Evolutionary conservation across 345 rosid genomes (phyloP).

Genomic region (Acer yangbiense): DNA sequence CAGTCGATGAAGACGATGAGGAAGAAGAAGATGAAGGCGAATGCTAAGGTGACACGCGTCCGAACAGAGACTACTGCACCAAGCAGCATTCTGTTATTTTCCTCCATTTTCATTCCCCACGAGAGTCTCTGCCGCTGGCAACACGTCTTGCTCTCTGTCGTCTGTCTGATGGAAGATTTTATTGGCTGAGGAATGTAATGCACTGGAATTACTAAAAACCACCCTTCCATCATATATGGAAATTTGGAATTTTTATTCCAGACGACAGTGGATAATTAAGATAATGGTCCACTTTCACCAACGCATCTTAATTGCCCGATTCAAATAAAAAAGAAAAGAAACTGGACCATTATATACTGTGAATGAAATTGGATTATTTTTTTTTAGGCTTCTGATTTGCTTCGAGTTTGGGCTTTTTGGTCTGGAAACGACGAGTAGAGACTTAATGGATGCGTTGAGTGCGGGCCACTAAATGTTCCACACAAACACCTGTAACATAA

Average conservation of each 20-base stretch:
- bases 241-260: neutral
- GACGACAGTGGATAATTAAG: too few relatives aligned
- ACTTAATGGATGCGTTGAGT: too few relatives aligned
- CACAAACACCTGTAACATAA: too few relatives aligned
- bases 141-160: neutral
- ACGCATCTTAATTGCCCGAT: too few relatives aligned
- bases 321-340: too few relatives aligned
- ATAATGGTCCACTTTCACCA: too few relatives aligned
- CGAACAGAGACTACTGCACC: slow-evolving; percentile 19
- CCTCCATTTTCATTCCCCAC: neutral
- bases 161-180: neutral
- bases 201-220: neutral
- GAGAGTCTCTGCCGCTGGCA: neutral
- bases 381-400: too few relatives aligned
- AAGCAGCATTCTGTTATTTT: slow-evolving; percentile 20
- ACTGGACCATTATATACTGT: too few relatives aligned
- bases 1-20: slow-evolving; percentile 31
- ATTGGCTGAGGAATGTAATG: neutral
- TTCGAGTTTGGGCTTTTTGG: too few relatives aligned
- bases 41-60: slow-evolving; percentile 25
- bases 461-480: too few relatives aligned
- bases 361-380: too few relatives aligned
- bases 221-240: neutral
- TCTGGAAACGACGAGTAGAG: too few relatives aligned
- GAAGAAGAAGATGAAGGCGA: slow-evolving; percentile 42